Base-by-base conservation (phyloP, 805 yeast genomes). In the Metschnikowia kunwiensis region DNA sequence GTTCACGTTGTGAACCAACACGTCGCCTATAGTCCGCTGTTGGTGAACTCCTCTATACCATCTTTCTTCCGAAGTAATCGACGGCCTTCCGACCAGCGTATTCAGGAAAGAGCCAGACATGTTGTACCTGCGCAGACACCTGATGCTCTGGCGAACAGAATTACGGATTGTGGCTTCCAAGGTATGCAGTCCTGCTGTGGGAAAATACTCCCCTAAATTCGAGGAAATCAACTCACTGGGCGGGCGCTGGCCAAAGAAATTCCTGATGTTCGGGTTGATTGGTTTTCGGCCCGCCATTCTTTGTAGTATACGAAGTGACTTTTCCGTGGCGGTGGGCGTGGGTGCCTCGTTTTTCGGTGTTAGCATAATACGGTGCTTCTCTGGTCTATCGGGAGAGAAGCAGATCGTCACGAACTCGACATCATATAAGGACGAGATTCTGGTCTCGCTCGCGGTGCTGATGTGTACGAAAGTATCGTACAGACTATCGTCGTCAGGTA, bases 151-250 rank as follows among this genome's bases (percentile, higher is more conserved):
- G 36, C 96, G 66, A 11, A 86, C 86, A 4, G 96, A 85, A 54
- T 86, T 88, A 14, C 94, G 66, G 29, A 89, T 75, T 2, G 96
- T 89, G 38, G 82, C 80, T 43, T 83, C 83, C 44, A 93, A 70
- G 39, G 82, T 82, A 29, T 74, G 70, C 34, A 78, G 75, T 16
- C 77, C 80, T 0, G 95, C 80, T 25, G 80, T 82, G 0, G 98
- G 98, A 69, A 93, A 93, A 58, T 86, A 91, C 45, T 89, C 95
- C 2, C 88, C 82, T 46, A 91, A 65, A 53, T 91, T 87, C 2
- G 89, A 80, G 1, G 97, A 86, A 43, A 91, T 93, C 49, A 89
- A 74, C 54, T 87, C 95, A 42, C 93, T 81, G 1, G 97, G 89
- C 5, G 98, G 98, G 53, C 98, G 72, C 58, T 86, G 96, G 16